These are phyloP conservation scores for Aquilaria agallochum DNA, from an alignment of 441 rosid species.

Conservation along the genomic window DNA sequence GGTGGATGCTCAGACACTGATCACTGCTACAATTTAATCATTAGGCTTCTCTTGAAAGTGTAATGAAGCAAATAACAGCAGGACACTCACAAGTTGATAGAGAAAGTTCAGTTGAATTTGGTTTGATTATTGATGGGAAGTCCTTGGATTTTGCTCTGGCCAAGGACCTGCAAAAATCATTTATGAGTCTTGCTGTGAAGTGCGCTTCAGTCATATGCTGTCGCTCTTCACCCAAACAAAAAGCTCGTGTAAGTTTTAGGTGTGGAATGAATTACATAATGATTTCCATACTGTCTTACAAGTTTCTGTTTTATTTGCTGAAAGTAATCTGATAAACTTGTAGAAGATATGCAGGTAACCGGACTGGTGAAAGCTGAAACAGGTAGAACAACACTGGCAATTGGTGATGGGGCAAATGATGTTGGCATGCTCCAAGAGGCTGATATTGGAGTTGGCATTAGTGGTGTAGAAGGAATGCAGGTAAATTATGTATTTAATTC, in stretches of 20 bases:
- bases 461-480: constrained; percentile 98
- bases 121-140: constrained; percentile 86
- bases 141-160: constrained; percentile 69
- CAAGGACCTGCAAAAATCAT: constrained; percentile 36
- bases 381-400: constrained; percentile 74
- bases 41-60: constrained; percentile 59
- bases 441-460: constrained; percentile 95
- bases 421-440: constrained; percentile 99
- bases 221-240: constrained; percentile 95
- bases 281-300: not conserved
- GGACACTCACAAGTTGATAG: constrained; percentile 31
- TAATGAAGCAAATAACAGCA: constrained; percentile 37
- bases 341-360: constrained; percentile 66
- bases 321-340: constrained; percentile 34
- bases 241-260: constrained; percentile 70
- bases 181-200: constrained; percentile 62
- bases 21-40: not conserved
- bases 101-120: constrained; percentile 35
- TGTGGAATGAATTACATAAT: not conserved
- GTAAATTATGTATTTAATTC: constrained; percentile 20
- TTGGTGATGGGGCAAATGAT: constrained; percentile 98
- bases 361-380: constrained; percentile 77
- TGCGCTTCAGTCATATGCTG: constrained; percentile 94
- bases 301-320: constrained; percentile 11
- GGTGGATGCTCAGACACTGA: no score